Percentiles rank a stretch among this genome's conserved stretches.
phyloP scores from a whole-genome alignment of 164 flowering plant species.

The Umbellularia californica region DNA sequence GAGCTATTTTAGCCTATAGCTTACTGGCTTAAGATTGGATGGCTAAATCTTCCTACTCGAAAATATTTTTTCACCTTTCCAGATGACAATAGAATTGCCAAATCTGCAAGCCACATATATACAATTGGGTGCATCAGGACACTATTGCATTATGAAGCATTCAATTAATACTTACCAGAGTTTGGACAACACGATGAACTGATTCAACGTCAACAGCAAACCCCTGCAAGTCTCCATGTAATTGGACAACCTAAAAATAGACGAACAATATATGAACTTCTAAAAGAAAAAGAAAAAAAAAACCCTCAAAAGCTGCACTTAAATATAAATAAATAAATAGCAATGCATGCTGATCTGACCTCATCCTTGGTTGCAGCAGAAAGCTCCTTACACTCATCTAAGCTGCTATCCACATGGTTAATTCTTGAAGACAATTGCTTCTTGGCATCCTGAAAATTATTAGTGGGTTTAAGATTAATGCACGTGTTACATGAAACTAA shows the following conservation, averaged over 20 bases:
- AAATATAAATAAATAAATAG: conserved; percentile 1
- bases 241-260: conserved; percentile 35
- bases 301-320: neutral
- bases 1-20: neutral
- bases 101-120: neutral
- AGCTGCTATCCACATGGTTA: conserved; percentile 38
- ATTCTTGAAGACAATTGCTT: conserved; percentile 57
- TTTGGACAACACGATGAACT: conserved; percentile 47
- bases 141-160: neutral
- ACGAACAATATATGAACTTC: conserved; percentile 1
- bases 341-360: conserved; percentile 31
- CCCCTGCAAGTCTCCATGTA: conserved; percentile 33
- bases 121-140: neutral
- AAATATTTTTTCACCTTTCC: neutral
- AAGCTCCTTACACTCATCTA: conserved; percentile 45
- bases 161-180: conserved; percentile 36
- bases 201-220: conserved; percentile 38
- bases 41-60: neutral
- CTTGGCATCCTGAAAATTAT: conserved; percentile 44
- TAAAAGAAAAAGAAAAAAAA: conserved; percentile 4
- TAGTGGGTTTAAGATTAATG: neutral
- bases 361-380: conserved; percentile 46
- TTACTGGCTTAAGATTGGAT: neutral
- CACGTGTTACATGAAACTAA: neutral
- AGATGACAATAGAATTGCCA: neutral